A percentile compares a stretch with the other conserved stretches of the same genome.
Evolutionary conservation across 176 grass and related monocot genomes (phyloP).

Genomic region (Oryza longistaminata): DNA sequence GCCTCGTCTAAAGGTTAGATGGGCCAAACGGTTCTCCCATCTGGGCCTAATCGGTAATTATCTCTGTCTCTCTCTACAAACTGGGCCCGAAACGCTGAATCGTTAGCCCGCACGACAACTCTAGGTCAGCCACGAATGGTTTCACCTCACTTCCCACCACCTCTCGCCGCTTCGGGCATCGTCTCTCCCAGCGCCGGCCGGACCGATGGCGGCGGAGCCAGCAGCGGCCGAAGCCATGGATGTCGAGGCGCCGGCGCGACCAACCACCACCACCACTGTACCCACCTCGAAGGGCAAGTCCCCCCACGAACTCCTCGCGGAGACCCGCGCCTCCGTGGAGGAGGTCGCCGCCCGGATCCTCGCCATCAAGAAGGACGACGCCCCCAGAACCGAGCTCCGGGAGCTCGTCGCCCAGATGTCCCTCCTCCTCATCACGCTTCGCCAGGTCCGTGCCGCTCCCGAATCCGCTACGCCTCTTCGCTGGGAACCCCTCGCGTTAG

Average conservation of each 20-base stretch:
- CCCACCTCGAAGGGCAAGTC: conserved; percentile 17
- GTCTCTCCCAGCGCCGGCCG: conserved; percentile 20
- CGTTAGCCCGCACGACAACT: not conserved
- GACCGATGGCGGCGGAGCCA: conserved; percentile 49
- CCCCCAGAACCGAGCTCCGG: conserved; percentile 75
- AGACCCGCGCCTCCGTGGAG: conserved; percentile 72
- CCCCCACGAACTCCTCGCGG: conserved; percentile 61
- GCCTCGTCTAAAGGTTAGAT: not conserved
- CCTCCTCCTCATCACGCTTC: conserved; percentile 86
- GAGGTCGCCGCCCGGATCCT: conserved; percentile 75
- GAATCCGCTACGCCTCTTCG: conserved; percentile 20
- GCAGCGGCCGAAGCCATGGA: conserved; percentile 69
- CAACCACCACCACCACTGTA: not conserved
- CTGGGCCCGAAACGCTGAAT: not conserved
- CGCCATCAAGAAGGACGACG: conserved; percentile 72
- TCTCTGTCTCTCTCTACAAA: not conserved
- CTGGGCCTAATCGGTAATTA: not conserved
- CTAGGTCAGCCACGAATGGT: not conserved
- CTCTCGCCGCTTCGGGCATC: not conserved
- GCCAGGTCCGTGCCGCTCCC: conserved; percentile 41
- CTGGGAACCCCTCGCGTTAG: conserved; percentile 31
- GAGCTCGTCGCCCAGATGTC: conserved; percentile 94
- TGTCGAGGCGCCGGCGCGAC: conserved; percentile 19
- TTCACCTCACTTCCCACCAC: not conserved
- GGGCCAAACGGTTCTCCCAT: not conserved